Evolutionary conservation across 805 yeast species (phyloP).

Genomic region (Sungouiella thailandica): DNA sequence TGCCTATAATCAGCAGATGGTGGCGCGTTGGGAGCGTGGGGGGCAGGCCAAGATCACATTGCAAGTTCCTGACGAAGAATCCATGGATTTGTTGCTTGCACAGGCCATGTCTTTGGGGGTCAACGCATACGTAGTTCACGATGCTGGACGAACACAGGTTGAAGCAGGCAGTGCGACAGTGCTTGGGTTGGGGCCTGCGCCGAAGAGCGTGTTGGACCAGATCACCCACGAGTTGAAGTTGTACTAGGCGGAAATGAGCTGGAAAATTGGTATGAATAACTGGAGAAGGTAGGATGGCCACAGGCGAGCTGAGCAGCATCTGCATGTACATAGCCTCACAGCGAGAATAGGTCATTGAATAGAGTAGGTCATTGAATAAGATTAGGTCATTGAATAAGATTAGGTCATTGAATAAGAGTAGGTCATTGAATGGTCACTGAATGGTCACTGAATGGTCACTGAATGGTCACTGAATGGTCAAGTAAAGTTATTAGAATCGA

Average conservation of each 20-base stretch:
- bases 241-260: slow-evolving; percentile 36
- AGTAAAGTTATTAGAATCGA: no score
- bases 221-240: slow-evolving; percentile 76
- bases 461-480: no score
- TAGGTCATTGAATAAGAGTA: no score
- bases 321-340: no score
- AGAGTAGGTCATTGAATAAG: no score
- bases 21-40: slow-evolving; percentile 68
- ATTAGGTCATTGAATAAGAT: no score
- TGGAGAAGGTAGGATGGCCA: no score
- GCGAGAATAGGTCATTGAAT: no score
- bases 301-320: no score
- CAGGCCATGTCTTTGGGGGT: slow-evolving; percentile 76
- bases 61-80: slow-evolving; percentile 64
- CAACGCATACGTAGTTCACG: slow-evolving; percentile 78
- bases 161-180: slow-evolving; percentile 97
- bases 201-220: slow-evolving; percentile 70
- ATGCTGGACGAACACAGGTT: slow-evolving; percentile 95
- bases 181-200: slow-evolving; percentile 96
- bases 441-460: no score
- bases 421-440: no score
- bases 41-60: slow-evolving; percentile 96
- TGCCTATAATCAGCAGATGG: slow-evolving; percentile 56
- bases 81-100: slow-evolving; percentile 71
- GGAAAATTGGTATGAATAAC: no score